These are phyloP conservation scores for Crithidia sp. DNA, from an alignment of 208 protist species.

Conservation along the genomic window DNA sequence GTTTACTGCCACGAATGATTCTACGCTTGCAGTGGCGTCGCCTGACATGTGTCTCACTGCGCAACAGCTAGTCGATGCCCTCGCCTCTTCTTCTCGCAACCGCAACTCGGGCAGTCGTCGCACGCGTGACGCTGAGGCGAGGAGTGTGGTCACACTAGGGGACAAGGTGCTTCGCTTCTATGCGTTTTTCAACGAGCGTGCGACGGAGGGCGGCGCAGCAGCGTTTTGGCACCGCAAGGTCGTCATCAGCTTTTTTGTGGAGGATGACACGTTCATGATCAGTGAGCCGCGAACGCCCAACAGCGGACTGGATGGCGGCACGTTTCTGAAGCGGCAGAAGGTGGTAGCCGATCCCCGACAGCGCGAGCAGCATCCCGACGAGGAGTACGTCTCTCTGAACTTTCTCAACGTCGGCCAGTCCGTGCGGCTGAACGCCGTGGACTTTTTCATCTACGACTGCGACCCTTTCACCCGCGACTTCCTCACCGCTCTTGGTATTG, in stretches of 20 bases:
- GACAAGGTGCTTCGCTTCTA: constrained; percentile 96
- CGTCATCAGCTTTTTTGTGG: constrained; percentile 93
- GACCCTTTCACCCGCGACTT: constrained; percentile 94
- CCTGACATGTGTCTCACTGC: constrained; percentile 65
- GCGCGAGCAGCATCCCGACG: constrained; percentile 77
- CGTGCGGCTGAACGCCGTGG: constrained; percentile 91
- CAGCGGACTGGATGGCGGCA: constrained; percentile 94
- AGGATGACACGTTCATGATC: constrained; percentile 95
- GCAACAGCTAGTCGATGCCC: constrained; percentile 74
- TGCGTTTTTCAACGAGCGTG: constrained; percentile 94
- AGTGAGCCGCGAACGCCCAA: constrained; percentile 93
- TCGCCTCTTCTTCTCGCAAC: constrained; percentile 34
- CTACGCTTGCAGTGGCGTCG: constrained; percentile 44
- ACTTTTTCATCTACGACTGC: constrained; percentile 95
- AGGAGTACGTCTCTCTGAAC: constrained; percentile 86
- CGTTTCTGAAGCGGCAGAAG: constrained; percentile 91
- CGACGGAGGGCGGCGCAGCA: constrained; percentile 88
- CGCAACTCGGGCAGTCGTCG: constrained; percentile 20
- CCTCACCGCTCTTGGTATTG: constrained; percentile 77
- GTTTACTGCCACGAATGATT: constrained; percentile 53
- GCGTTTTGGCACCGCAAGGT: constrained; percentile 91
- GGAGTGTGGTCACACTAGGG: constrained; percentile 80
- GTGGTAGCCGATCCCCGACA: constrained; percentile 80
- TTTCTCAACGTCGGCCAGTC: constrained; percentile 93
- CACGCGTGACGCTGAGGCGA: constrained; percentile 19